phyloP scores from a whole-genome alignment of 345 rosid species.

The Citrus trifoliata region DNA sequence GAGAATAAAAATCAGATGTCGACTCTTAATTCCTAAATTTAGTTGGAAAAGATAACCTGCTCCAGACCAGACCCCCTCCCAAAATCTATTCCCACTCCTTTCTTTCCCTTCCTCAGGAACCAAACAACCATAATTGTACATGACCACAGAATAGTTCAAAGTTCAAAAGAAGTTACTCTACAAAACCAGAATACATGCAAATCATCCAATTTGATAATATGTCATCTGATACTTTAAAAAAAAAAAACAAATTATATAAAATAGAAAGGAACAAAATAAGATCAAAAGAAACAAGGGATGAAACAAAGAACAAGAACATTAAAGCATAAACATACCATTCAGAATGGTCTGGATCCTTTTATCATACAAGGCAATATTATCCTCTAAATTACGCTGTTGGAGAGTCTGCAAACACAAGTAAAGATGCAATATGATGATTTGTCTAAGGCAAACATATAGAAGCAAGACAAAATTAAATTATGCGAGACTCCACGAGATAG shows the following conservation, averaged over 20 bases:
- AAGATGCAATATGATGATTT: neutral
- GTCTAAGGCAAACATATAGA: neutral
- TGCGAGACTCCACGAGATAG: neutral
- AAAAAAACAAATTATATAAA: neutral
- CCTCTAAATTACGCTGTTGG: constrained; percentile 60
- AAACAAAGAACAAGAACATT: neutral
- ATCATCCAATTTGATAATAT: neutral
- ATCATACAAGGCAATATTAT: constrained; percentile 67
- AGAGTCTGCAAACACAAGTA: constrained; percentile 43
- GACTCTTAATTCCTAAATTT: neutral
- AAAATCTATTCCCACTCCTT: neutral
- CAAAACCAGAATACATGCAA: neutral
- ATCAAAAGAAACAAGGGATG: neutral
- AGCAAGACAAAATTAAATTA: neutral
- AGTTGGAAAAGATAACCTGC: neutral
- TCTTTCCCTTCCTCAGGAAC: too few species aligned
- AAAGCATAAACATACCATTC: constrained; percentile 31
- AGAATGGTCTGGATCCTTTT: constrained; percentile 41
- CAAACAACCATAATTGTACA: neutral
- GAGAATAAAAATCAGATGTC: too few species aligned
- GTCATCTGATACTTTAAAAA: neutral
- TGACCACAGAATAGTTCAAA: neutral
- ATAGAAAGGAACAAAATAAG: neutral
- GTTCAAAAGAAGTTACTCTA: neutral
- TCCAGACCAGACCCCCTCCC: neutral